Evolutionary conservation across 257 asterid genomes (phyloP), one percentile per base, ranked within the genome.

Genomic region (Solanum clarkiae): DNA sequence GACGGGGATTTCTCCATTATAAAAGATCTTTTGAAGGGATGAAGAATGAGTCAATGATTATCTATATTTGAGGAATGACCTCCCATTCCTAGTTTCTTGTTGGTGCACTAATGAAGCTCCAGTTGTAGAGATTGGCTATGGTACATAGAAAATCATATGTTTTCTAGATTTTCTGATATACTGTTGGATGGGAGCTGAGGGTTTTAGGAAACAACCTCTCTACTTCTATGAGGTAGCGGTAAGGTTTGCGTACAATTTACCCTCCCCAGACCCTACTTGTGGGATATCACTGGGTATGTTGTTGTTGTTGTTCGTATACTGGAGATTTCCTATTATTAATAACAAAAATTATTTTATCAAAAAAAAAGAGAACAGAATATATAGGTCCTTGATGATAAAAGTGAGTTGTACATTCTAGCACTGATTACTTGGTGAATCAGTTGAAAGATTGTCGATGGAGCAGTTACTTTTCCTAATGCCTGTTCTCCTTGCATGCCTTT

Each of bases 401-500:
- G n/a, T 77, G 63, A 51, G 47, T 53, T 77, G 26, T 77, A 51
- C 26, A 24, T 77, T 53, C 17, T 79, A 54, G 4, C 49, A 16
- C 59, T 79, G 65, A 53, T 79, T 79, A 45, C 47, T 53, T 53
- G 65, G 82, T 79, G 82, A 53, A 24, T 53, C 53, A 53, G 82
- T 53, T 79, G 47, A 79, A 26, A 53, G 17, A 79, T 29, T 8
- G 82, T 79, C 42, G 26, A 26, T 29, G 26, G 26, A 51, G 59
- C 65, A 24, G 10, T 26, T 79, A 79, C 57, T 32, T 84, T n/a
- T 70, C 36, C 74, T 71, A 47, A 80, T 29, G 79, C 17, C 69
- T 42, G 40, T 57, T 44, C 32, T 85, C 84, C 87, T 66, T 82
- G 44, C 22, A 86, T 70, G 18, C 72, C 85, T 90, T 85, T 14